Base-by-base conservation (phyloP, 2,329 filamentous ascomycete genomes). In the Talaromyces rugulosus region DNA sequence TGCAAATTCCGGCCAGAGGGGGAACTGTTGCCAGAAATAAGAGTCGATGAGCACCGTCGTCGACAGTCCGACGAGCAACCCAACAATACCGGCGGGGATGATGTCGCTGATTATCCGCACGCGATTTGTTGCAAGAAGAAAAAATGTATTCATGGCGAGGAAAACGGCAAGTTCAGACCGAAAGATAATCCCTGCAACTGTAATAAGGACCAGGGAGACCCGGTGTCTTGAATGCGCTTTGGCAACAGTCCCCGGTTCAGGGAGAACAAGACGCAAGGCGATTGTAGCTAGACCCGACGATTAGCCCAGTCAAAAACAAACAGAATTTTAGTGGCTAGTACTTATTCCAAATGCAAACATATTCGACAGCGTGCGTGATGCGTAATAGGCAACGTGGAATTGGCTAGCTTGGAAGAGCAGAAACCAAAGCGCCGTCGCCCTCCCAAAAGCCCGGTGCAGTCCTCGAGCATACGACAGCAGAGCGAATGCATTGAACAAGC, bases 361-460 rank as follows among this genome's bases (percentile, higher is more conserved):
- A 74, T 99, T 99, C 1, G 95, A 95, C 66, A 99, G 79, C 2
- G 92, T 95, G 64, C 95, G 84, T 16, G 92, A 95, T 14, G 93
- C 89, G 79, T 99, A 99, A 77, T 92, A 99, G 64, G 95, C 83
- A 64, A 96, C 79, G 77, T 99, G 95, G 71, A 99, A 99, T 75
- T 98, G 94, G 74, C 87, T 89, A 1, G 86, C 85, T 71, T 92
- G 89, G 59, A 98, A 82, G 44, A 91, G 64, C 4, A 89, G 77
- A 79, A 90, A 99, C 92, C 94, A 98, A 60, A 87, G 82, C 4
- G 86, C 89, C 3, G 88, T 85, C 4, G 81, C 81, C 31, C 75
- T 78, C 14, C 95, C 94, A 75, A 89, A 94, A 3, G 87, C 86
- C 50, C 77, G 82, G 34, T 81, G 82, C 28, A 97, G 79, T 1